Percentiles rank a stretch among this genome's conserved stretches.
These are phyloP conservation scores for Codiaeum variegatum DNA, from an alignment of 441 rosid species.

Conservation along the genomic window DNA sequence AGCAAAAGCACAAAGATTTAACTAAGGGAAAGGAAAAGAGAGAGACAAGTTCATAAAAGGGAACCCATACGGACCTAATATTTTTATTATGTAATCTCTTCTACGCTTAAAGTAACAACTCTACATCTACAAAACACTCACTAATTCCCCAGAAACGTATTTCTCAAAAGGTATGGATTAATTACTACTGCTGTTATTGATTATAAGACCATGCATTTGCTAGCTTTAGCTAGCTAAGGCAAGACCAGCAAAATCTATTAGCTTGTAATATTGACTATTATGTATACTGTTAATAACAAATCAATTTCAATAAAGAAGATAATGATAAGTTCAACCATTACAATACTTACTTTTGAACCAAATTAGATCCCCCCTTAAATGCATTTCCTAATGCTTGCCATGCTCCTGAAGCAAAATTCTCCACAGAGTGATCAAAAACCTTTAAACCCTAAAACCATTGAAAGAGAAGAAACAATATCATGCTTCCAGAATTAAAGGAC, in stretches of 20 bases:
- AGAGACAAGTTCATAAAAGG: not conserved
- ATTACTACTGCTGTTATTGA: not conserved
- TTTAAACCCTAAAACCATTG: slow-evolving; percentile 54
- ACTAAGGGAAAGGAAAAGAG: not conserved
- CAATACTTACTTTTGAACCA: slow-evolving; percentile 73
- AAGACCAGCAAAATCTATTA: slow-evolving; percentile 3
- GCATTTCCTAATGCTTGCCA: slow-evolving; percentile 93
- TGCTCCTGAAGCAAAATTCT: slow-evolving; percentile 89
- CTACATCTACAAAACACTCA: not conserved
- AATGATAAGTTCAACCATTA: slow-evolving; percentile 6
- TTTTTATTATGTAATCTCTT: not conserved
- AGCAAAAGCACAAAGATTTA: slow-evolving; percentile 1
- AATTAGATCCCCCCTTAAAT: slow-evolving; percentile 59
- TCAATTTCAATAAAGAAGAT: not conserved
- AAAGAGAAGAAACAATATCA: not conserved
- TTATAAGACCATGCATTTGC: not conserved
- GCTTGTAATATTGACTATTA: slow-evolving; percentile 3
- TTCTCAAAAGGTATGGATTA: not conserved
- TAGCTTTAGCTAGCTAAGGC: slow-evolving; percentile 8
- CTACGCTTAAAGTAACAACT: not conserved
- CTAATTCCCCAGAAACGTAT: not conserved
- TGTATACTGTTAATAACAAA: not conserved
- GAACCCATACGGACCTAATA: not conserved
- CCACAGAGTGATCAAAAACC: slow-evolving; percentile 81
- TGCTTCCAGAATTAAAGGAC: not conserved